Evolutionary conservation across 116 monocot species (phyloP), one percentile per base, ranked within the genome.

Genomic region (Zostera marina): DNA sequence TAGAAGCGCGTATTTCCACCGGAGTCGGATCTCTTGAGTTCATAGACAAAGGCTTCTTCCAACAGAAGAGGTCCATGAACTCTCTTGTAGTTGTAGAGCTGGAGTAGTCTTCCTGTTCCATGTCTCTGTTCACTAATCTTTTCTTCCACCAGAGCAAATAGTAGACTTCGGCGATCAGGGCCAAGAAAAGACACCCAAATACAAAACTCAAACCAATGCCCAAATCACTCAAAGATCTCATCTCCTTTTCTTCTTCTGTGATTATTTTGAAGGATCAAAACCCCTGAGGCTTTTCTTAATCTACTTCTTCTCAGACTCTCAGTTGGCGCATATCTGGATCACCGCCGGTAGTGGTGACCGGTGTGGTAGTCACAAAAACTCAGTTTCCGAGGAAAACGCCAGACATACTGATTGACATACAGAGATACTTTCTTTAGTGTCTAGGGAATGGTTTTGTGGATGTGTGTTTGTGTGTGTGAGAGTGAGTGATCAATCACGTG

Each of bases 131-230:
- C 42, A 55, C 43, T 42, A 59, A 8, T 8, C 25, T 47, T 59
- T 69, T 73, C 73, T 82, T 66, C 66, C 66, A 66, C 56, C 66
- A 68, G n/a, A 92, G 63, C 51, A 92, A 59, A 69, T 92, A 87
- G 77, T 80, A 92, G 42, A 92, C 65, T 66, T 92, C 87, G 19
- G 82, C 79, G 1, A 78, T 15, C 8, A 92, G 72, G 58, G 92
- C 92, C 21, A 92, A 63, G 52, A 92, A 58, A 11, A 92, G 74
- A 64, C 75, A 81, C 13, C 67, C 73, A 32, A 87, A 78, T 11
- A 92, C 45, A 16, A 69, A 20, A 25, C 62, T 69, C 62, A 69
- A 43, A n/a, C 61, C 69, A 54, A 69, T 62, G 21, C 69, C 62
- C 24, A 69, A 38, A 23, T 54, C 47, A 41, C 69, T 69, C 56